Conservation (phyloP, 768 basidiomycete genomes). For the Auriculariales sp. region DNA sequence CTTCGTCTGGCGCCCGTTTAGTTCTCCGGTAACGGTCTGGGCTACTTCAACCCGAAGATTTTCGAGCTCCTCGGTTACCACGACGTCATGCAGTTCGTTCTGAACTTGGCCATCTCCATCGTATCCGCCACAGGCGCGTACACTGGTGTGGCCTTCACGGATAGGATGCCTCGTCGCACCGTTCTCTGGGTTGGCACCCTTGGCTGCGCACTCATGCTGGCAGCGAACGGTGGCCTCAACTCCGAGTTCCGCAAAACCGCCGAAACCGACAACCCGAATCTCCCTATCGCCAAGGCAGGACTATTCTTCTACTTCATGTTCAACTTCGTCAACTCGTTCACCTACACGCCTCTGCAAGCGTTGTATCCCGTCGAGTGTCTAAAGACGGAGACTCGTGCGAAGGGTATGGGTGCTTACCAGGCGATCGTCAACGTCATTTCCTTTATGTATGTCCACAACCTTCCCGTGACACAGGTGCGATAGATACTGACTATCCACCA, state of each 20-base stretch:
- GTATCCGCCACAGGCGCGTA: constrained; percentile 18
- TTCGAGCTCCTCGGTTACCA: constrained; percentile 11
- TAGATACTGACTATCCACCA: constrained; percentile 16
- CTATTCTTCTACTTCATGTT: constrained; percentile 28
- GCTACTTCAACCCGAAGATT: constrained; percentile 22
- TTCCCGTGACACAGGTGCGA: neutral
- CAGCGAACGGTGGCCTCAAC: constrained; percentile 12
- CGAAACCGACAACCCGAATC: constrained; percentile 4
- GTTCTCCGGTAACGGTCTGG: constrained; percentile 41
- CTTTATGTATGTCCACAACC: no score
- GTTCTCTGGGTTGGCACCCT: constrained; percentile 20
- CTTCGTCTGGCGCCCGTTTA: no score
- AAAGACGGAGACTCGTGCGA: constrained; percentile 41
- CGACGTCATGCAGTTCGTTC: constrained; percentile 16
- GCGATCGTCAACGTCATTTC: constrained; percentile 16
- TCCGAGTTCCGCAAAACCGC: constrained; percentile 8
- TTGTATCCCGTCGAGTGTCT: constrained; percentile 42
- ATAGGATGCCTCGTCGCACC: constrained; percentile 16
- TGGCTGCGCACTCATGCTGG: constrained; percentile 12
- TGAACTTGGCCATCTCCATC: constrained; percentile 20
- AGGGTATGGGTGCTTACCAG: constrained; percentile 43
- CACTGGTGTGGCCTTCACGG: constrained; percentile 16
- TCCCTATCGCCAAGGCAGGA: constrained; percentile 17
- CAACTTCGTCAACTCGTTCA: constrained; percentile 34
- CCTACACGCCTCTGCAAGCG: constrained; percentile 47